Evolutionary conservation across 495 filamentous ascomycete species (phyloP).

Genomic region (Trichoderma virens): DNA sequence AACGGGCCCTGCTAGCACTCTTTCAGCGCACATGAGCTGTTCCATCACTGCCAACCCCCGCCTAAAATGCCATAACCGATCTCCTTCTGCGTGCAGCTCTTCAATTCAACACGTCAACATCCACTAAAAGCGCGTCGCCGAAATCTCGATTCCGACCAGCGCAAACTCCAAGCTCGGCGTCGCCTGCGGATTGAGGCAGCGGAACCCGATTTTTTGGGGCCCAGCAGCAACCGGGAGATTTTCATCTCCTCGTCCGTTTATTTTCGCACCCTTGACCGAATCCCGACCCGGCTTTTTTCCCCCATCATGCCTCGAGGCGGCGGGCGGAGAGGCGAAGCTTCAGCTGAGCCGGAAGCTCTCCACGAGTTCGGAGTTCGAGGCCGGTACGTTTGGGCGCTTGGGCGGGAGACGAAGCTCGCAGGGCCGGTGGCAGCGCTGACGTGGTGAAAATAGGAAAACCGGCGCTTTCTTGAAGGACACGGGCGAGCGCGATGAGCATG

Average conservation of each 20-base stretch:
- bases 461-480: conserved; percentile 73
- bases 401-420: not conserved
- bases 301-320: conserved; percentile 1
- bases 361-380: conserved; percentile 43
- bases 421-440: not conserved
- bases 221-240: not conserved
- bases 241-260: not conserved
- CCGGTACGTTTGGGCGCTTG: conserved; percentile 28
- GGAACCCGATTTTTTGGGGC: not conserved
- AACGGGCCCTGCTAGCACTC: not conserved
- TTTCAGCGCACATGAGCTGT: not conserved
- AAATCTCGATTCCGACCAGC: not conserved
- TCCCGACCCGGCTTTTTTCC: not conserved
- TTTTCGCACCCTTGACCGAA: not conserved
- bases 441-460: conserved; percentile 50
- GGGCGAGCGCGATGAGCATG: conserved; percentile 80
- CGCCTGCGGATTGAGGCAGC: not conserved
- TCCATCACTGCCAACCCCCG: not conserved
- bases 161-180: conserved; percentile 3
- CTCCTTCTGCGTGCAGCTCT: not conserved
- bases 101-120: conserved; percentile 1
- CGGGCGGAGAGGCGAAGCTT: not conserved
- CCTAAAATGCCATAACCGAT: too few relatives aligned
- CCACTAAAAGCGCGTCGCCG: not conserved
- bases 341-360: conserved; percentile 16